Evolutionary conservation across 2,329 filamentous ascomycete species (phyloP).

Genomic region (Apiospora marii): DNA sequence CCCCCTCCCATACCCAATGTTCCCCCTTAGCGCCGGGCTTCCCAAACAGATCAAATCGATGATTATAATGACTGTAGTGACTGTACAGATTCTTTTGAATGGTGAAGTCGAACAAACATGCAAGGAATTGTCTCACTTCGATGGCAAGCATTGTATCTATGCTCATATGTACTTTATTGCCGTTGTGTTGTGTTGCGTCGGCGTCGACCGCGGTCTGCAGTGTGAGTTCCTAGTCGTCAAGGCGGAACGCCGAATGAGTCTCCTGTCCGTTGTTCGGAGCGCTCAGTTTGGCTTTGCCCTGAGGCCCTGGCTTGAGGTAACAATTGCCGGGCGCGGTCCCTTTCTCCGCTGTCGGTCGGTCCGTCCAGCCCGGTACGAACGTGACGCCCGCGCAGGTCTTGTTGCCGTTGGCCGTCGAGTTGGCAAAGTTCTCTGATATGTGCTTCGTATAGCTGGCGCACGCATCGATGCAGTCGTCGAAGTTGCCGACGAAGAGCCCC

Average conservation of each 20-base stretch:
- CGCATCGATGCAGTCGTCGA: constrained; percentile 56
- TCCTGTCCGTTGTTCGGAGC: constrained; percentile 44
- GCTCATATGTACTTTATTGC: not conserved
- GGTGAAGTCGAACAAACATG: not conserved
- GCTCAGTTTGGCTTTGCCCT: constrained; percentile 40
- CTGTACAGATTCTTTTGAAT: not conserved
- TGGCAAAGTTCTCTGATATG: constrained; percentile 38
- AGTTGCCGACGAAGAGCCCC: constrained; percentile 52
- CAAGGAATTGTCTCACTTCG: not conserved
- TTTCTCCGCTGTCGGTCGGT: constrained; percentile 41
- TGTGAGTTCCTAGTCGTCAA: not conserved
- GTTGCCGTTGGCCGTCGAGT: constrained; percentile 37
- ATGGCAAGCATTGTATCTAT: not conserved
- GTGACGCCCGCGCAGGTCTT: constrained; percentile 49
- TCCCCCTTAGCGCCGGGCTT: not conserved
- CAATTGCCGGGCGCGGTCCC: constrained; percentile 53
- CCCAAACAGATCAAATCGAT: not conserved
- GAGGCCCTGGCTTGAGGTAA: constrained; percentile 52
- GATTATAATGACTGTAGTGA: not conserved
- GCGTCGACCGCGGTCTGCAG: not conserved
- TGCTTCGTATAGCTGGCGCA: constrained; percentile 51
- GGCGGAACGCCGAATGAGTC: constrained; percentile 47
- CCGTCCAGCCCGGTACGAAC: constrained; percentile 54
- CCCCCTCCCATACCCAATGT: not conserved
- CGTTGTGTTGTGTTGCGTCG: not conserved